Evolutionary conservation across 2,329 filamentous ascomycete genomes (phyloP).

Genomic region (Fusarium redolens): DNA sequence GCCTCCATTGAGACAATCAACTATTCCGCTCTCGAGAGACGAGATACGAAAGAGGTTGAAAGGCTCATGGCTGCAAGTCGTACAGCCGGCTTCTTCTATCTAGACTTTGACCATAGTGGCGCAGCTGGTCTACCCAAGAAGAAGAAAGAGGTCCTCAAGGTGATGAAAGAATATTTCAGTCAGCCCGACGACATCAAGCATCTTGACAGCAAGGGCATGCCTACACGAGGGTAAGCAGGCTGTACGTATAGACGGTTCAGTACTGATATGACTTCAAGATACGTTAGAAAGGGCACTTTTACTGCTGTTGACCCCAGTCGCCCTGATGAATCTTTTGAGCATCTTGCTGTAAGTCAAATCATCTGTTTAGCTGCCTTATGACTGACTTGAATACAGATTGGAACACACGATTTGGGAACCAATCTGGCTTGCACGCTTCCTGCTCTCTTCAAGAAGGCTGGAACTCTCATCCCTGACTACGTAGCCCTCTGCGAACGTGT

Average conservation of each 20-base stretch:
- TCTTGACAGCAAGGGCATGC: not conserved
- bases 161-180: not conserved
- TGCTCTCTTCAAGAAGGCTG: not conserved
- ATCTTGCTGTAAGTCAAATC: not conserved
- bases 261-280: not conserved
- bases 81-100: not conserved
- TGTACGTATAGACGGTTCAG: fast-evolving
- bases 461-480: not conserved
- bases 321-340: not conserved
- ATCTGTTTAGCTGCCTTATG: not conserved
- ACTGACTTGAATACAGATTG: not conserved
- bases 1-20: not conserved
- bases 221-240: not conserved
- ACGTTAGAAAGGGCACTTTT: not conserved
- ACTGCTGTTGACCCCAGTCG: not conserved
- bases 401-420: not conserved
- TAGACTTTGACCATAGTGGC: not conserved
- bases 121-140: not conserved
- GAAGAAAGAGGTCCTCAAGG: not conserved
- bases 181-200: not conserved
- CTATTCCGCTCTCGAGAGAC: not conserved
- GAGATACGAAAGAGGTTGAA: not conserved
- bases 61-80: not conserved
- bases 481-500: not conserved
- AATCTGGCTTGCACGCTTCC: not conserved